Percentiles rank a stretch among this genome's conserved stretches.
phyloP scores from a whole-genome alignment of 805 yeast species.

The Teunomyces cretensis region DNA sequence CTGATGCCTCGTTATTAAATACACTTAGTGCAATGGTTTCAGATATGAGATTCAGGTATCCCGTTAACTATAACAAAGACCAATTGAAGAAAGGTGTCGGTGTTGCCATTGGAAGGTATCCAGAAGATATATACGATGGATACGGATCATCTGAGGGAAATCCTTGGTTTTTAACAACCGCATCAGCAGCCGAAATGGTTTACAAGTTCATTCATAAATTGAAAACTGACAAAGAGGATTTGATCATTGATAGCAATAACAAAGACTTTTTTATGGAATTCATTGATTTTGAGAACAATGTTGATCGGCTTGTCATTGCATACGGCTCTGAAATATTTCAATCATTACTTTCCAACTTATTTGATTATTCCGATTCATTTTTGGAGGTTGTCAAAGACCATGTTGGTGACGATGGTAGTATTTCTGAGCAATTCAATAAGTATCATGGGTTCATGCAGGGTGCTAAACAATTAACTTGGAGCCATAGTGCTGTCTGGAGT shows the following conservation, averaged over 20 bases:
- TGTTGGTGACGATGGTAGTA: slow-evolving; percentile 62
- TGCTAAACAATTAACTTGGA: slow-evolving; percentile 87
- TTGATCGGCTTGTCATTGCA: slow-evolving; percentile 29
- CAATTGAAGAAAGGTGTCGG: slow-evolving; percentile 39
- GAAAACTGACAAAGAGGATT: slow-evolving; percentile 38
- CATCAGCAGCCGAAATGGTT: slow-evolving; percentile 64
- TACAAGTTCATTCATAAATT: slow-evolving; percentile 54
- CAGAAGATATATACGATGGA: slow-evolving; percentile 89
- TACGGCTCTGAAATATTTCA: slow-evolving; percentile 46
- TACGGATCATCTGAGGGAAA: slow-evolving; percentile 72
- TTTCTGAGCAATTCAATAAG: slow-evolving; percentile 88
- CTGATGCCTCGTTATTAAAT: slow-evolving; percentile 56
- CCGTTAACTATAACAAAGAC: slow-evolving; percentile 60
- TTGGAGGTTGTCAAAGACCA: slow-evolving; percentile 58
- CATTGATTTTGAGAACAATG: slow-evolving; percentile 16
- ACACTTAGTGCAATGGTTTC: slow-evolving; percentile 61
- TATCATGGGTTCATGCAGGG: slow-evolving; percentile 85
- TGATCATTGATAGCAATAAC: slow-evolving; percentile 36
- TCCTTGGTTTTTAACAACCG: slow-evolving; percentile 88
- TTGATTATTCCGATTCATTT: slow-evolving; percentile 67
- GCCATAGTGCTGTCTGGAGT: slow-evolving; percentile 75
- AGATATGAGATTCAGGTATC: slow-evolving; percentile 74
- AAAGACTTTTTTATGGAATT: slow-evolving; percentile 34
- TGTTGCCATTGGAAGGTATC: slow-evolving; percentile 85
- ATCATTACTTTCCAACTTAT: slow-evolving; percentile 44